These are phyloP conservation scores for Haplosporangium sp. DNA, from an alignment of 371 early-diverging fungal genomes.

Conservation along the genomic window DNA sequence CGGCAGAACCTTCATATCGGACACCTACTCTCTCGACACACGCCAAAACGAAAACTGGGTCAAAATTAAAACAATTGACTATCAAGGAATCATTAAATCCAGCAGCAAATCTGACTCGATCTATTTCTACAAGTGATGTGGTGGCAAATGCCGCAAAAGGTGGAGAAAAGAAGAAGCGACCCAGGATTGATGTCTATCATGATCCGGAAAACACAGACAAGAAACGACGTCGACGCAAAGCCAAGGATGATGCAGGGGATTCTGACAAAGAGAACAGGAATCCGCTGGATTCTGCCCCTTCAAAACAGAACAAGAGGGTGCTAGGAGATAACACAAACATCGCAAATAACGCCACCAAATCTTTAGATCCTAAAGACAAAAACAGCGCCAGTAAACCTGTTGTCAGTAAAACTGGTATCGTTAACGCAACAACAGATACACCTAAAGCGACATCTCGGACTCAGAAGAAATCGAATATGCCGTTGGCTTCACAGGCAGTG, in stretches of 20 bases:
- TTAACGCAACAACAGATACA: background rate
- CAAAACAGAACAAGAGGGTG: background rate
- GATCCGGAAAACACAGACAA: slow-evolving; percentile 16
- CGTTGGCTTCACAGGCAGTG: background rate
- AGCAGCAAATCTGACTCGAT: background rate
- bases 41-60: background rate
- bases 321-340: slow-evolving; percentile 28
- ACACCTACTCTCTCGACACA: background rate
- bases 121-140: background rate
- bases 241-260: slow-evolving; percentile 8
- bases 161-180: slow-evolving; percentile 14
- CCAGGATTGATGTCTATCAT: slow-evolving; percentile 26
- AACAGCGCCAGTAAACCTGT: background rate
- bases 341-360: slow-evolving; percentile 10
- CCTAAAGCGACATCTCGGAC: background rate
- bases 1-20: background rate
- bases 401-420: background rate
- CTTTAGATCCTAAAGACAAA: slow-evolving; percentile 12
- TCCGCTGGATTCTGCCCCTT: slow-evolving; percentile 3
- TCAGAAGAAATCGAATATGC: background rate
- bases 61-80: background rate
- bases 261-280: slow-evolving; percentile 39
- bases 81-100: background rate
- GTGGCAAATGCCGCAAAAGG: slow-evolving; percentile 3
- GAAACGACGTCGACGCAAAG: slow-evolving; percentile 17